phyloP scores from a whole-genome alignment of 495 filamentous ascomycete genomes.

The Cryomyces minteri region DNA sequence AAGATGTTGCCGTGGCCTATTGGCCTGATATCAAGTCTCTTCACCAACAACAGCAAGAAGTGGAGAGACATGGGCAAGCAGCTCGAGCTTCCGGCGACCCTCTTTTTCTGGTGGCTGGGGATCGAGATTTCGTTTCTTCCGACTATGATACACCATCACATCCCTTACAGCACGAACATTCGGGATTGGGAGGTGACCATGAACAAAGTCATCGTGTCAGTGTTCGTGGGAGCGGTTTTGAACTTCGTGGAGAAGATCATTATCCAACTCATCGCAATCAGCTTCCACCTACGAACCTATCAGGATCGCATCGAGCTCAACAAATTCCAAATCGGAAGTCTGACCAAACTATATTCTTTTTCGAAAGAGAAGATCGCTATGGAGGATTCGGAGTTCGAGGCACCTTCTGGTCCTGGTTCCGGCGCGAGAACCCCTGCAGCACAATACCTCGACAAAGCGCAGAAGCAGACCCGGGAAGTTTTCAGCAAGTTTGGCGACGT shows the following conservation, averaged over 20 bases:
- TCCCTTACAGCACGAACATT: constrained; percentile 31
- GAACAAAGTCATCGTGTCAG: constrained; percentile 71
- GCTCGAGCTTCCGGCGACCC: constrained; percentile 65
- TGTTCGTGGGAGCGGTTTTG: constrained; percentile 61
- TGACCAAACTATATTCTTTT: constrained; percentile 67
- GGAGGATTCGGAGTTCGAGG: constrained; percentile 54
- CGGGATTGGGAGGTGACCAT: constrained; percentile 55
- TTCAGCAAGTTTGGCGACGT: constrained; percentile 72
- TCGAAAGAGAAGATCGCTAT: constrained; percentile 56
- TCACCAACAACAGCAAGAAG: constrained; percentile 82
- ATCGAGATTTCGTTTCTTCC: constrained; percentile 58
- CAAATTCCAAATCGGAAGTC: constrained; percentile 67
- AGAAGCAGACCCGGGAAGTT: constrained; percentile 50
- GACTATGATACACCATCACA: constrained; percentile 59
- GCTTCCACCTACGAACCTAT: constrained; percentile 83
- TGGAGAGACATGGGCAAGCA: constrained; percentile 82
- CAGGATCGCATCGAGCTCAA: constrained; percentile 83
- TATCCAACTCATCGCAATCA: constrained; percentile 86
- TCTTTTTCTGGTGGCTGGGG: constrained; percentile 88
- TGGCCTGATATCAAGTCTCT: constrained; percentile 47
- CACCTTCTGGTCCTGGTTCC: constrained; percentile 26
- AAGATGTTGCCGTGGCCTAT: constrained; percentile 54
- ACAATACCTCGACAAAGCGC: constrained; percentile 38
- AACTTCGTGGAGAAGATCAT: constrained; percentile 89
- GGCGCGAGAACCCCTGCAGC: constrained; percentile 58